Base-by-base conservation (phyloP, 257 asterid species). In the Solanum etuberosum region DNA sequence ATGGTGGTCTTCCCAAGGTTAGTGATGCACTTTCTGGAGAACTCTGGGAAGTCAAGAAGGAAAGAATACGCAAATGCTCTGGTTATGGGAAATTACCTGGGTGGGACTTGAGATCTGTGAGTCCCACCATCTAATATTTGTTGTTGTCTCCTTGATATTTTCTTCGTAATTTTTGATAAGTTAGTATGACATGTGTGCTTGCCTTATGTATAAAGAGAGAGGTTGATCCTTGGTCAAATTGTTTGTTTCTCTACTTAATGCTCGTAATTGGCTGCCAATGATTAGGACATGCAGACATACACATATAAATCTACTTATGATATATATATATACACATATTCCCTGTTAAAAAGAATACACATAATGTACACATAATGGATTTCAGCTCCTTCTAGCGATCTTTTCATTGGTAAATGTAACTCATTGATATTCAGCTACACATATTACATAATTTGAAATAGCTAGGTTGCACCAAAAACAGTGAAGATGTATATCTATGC, bases 41-140 rank as follows among this genome's bases (percentile, higher is more conserved):
- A 90, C 98, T 96, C 86, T 97, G 99, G 99, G 99, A 94, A 91
- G 90, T 90, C 71, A 97, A 97, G 94, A 95, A 92, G 94, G 99
- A 96, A 92, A 95, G 99, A 93, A 97, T 97, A 91, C 94, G 98
- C 51, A 90, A 93, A 63, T 96, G 96, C 89, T 97, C 99, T 65
- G 91, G 84, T 57, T 92, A 93, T 92, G 99, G 99, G 88, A 93
- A 93, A 89, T 84, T 92, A 86, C 94, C 97, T 86, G 99, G 98
- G 83, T 97, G 99, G 99, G 99, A 97, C 93, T 90, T 97, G 98
- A 95, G 97, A 59, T 97, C 99, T 87, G 99, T 97, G 92, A 95
- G 99, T 95, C 86, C 59, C 83, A 25, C 84, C 29, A 70, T 86
- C 91, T 88, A 2, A 40, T 83, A 43, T n/a, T 46, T 83, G 27